These are phyloP conservation scores for Pholiota microspora DNA, from an alignment of 768 basidiomycete genomes.

Conservation along the genomic window DNA sequence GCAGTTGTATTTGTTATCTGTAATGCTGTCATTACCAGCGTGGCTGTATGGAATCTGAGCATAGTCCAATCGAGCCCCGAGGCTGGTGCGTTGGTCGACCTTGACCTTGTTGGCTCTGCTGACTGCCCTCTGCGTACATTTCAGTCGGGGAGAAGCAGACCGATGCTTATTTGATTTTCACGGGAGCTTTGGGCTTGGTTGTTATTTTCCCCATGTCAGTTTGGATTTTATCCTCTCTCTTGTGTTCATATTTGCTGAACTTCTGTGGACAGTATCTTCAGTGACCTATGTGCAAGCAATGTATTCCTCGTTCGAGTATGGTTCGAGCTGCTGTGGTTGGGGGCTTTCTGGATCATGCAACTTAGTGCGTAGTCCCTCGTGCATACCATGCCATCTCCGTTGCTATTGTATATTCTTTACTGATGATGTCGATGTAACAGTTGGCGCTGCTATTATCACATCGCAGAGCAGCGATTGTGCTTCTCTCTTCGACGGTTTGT, in stretches of 20 bases:
- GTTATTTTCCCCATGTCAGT: slow-evolving; percentile 61
- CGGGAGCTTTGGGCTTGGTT: slow-evolving; percentile 57
- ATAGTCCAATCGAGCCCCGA: slow-evolving; percentile 35
- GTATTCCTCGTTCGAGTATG: slow-evolving; percentile 60
- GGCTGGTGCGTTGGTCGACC: slow-evolving; percentile 36
- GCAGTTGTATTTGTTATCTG: slow-evolving; percentile 61
- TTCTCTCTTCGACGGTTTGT: slow-evolving; percentile 9
- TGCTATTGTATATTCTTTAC: background rate
- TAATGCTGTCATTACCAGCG: slow-evolving; percentile 62
- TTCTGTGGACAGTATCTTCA: slow-evolving; percentile 47
- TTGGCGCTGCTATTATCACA: slow-evolving; percentile 23
- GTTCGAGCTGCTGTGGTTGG: slow-evolving; percentile 69
- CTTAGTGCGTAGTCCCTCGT: slow-evolving; percentile 43
- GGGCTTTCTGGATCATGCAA: slow-evolving; percentile 54
- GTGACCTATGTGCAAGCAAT: slow-evolving; percentile 53
- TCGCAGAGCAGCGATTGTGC: slow-evolving; percentile 20
- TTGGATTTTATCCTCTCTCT: background rate
- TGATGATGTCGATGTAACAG: slow-evolving; percentile 8
- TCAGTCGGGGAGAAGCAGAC: slow-evolving; percentile 37
- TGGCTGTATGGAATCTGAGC: slow-evolving; percentile 69
- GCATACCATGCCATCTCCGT: background rate
- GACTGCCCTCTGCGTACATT: background rate
- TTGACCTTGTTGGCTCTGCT: background rate
- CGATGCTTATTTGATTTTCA: slow-evolving; percentile 58
- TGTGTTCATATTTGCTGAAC: background rate